Evolutionary conservation across 306 rosid species (phyloP), one percentile per base, ranked within the genome.

Genomic region (Prunus mira): DNA sequence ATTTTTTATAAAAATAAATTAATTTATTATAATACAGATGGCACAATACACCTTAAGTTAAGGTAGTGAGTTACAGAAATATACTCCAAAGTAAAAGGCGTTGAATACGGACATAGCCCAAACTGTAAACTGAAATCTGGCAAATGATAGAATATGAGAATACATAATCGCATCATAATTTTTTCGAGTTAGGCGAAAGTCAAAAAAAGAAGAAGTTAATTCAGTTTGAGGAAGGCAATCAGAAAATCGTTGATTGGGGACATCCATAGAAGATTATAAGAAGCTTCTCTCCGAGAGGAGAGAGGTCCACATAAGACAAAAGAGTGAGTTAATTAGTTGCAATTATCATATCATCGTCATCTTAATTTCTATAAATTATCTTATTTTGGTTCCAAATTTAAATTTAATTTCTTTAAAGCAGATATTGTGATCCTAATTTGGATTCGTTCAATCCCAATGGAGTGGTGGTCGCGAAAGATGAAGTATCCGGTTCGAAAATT

Each of bases 401-500:
- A 52, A 17, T 17, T 5, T 18, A 2, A 52, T 5, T 52, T 13
- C 2, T 38, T 38, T 0, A 38, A 6, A 38, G 43, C 43, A 38
- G 9, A 38, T 7, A 38, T 38, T 38, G 43, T 6, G 43, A 38
- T 38, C 43, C 9, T 6, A 15, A 58, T 58, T 22, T 58, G 64
- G 32, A 14, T 27, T 28, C 4, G 1, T 65, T 62, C 66, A 28
- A 6, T 62, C 67, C 65, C 18, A 63, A 85, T 80, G 87, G 80
- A 81, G 85, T 91, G 87, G 91, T 88, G 88, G 93, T 87, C 87
- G 90, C 66, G 61, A 32, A 83, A 64, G 79, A 56, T 87, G 72
- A 72, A 72, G 57, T 30, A 60, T 72, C 90, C 88, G 2, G 32
- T 82, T 8, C 79, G 87, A 24, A 79, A 83, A 22, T 78, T 84